Conservation (phyloP, 2,329 filamentous ascomycete species). For the Colletotrichum orchidophilum region DNA sequence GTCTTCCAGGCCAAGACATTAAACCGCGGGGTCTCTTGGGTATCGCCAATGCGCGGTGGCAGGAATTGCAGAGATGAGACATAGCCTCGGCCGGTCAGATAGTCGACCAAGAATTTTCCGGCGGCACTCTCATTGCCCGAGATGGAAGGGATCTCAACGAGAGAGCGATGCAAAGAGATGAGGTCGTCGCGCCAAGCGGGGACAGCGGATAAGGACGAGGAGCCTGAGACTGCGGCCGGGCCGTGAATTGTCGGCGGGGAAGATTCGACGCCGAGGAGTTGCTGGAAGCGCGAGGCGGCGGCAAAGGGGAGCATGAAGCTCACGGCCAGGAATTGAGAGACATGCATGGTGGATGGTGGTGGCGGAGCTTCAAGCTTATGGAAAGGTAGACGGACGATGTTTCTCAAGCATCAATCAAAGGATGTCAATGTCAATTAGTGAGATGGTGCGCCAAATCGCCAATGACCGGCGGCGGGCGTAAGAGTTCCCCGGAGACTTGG, state of each 20-base stretch:
- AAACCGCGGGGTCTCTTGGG: constrained; percentile 59
- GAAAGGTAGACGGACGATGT: background rate
- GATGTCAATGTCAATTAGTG: background rate
- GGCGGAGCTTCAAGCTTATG: background rate
- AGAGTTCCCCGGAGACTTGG: background rate
- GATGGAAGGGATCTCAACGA: constrained; percentile 80
- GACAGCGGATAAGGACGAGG: constrained; percentile 5
- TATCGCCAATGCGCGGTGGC: constrained; percentile 42
- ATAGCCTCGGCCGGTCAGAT: constrained; percentile 64
- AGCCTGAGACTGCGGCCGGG: background rate
- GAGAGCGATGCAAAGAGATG: constrained; percentile 76
- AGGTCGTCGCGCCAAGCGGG: constrained; percentile 61
- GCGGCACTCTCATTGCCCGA: constrained; percentile 74
- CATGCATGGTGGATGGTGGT: constrained; percentile 20
- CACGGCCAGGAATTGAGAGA: constrained; percentile 9
- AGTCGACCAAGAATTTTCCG: constrained; percentile 73
- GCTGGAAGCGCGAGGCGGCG: constrained; percentile 23
- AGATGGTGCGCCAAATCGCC: background rate
- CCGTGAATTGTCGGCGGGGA: constrained; percentile 10
- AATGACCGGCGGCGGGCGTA: background rate
- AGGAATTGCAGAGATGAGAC: constrained; percentile 53
- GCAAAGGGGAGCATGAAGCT: constrained; percentile 21
- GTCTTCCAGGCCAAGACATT: constrained; percentile 79
- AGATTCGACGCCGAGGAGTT: constrained; percentile 16
- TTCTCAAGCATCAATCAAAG: background rate